A percentile compares a stretch with the other conserved stretches of the same genome.
Conservation (phyloP, 1,284 basidiomycete species). For the Puccinia triticina region DNA sequence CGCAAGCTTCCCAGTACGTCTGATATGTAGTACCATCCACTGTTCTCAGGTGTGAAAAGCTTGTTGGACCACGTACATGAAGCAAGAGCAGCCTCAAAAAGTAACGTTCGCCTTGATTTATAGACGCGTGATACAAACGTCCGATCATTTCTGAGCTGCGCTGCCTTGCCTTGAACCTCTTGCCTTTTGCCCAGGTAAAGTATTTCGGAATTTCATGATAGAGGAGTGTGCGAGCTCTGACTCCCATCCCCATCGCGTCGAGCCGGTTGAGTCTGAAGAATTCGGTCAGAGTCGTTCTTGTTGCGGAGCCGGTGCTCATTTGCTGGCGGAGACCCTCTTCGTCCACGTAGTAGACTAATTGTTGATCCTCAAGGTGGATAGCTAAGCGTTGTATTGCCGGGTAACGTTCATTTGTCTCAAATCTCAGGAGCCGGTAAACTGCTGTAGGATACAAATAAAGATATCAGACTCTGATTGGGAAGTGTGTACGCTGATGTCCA, state of each 20-base stretch:
- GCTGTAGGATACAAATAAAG: conserved; percentile 54
- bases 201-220: conserved; percentile 12
- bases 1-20: neutral
- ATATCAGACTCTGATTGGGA: no score
- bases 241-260: neutral
- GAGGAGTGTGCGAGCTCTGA: neutral
- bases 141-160: neutral
- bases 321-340: neutral
- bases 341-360: neutral
- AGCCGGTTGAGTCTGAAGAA: neutral
- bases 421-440: neutral
- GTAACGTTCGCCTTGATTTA: neutral
- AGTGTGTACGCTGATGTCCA: no score
- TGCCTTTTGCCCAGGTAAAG: neutral
- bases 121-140: neutral
- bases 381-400: conserved; percentile 15
- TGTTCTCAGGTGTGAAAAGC: neutral
- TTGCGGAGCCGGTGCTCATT: neutral
- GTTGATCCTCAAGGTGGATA: conserved; percentile 7
- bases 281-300: conserved; percentile 10
- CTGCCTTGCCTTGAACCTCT: neutral
- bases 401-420: neutral
- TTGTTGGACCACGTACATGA: conserved; percentile 38
- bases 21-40: neutral
- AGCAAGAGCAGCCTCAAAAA: conserved; percentile 52